Base-by-base conservation (phyloP, 75 land plant genomes). In the Pinus albicaulis region DNA sequence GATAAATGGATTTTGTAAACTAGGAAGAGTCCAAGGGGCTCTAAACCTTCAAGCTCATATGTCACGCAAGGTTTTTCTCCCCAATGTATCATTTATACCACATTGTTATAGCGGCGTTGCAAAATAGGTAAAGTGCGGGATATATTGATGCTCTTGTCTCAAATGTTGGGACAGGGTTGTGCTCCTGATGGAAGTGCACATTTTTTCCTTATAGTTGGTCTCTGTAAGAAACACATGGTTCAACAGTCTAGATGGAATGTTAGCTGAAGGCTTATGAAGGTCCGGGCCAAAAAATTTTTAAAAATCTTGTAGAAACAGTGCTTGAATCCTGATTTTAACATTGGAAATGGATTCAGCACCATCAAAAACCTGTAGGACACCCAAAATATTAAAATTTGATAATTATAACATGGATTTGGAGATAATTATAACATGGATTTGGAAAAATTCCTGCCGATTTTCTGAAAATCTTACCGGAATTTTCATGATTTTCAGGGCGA, bases 181-280 rank as follows among this genome's bases (percentile, higher is more conserved):
- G 48, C 53, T 55, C 75, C 85, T 25, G 83, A 88, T 73, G 26
- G 24, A 61, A 64, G 56, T 56, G 20, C 77, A n/a, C 85, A 82
- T 65, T 57, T 77, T 62, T 62, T 71, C 28, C 76, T 88, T 4
- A 73, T 85, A 76, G 55, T 44, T 28, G 82, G 85, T 52, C 74
- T 83, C 17, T 71, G 73, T 65, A 53, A 76, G 3, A 57, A 68
- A 3, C 66, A 74, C 38, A 80, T 28, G 65, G 44, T 56, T 7
- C 24, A 19, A 16, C 77, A 83, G 19, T 36, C 80, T 89, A 23
- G 74, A 85, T 52, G 13, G 41, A 53, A 89, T 89, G 90, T 56
- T 83, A 3, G 22, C 20, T 31, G 62, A 71, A 44, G 81, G 78
- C 77, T 73, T 76, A 28, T 28, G 28, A 28, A 28, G 28, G n/a